Percentiles rank a stretch among this genome's conserved stretches.
phyloP scores from a whole-genome alignment of 768 basidiomycete species.

The Kwoniella botswanensis region DNA sequence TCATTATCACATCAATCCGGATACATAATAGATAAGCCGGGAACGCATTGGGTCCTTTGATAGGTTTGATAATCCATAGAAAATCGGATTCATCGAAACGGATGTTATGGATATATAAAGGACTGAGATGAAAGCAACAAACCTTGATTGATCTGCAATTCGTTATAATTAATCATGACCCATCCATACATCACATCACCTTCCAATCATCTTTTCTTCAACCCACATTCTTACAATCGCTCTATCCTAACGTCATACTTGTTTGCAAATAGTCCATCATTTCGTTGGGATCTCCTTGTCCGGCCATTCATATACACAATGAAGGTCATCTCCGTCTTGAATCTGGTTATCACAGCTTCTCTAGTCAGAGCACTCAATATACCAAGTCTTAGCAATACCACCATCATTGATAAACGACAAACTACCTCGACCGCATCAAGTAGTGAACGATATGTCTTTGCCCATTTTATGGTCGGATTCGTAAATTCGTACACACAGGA shows the following conservation, averaged over 20 bases:
- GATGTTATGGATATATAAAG: neutral
- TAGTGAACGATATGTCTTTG: slow-evolving; percentile 39
- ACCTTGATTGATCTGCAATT: too few species aligned
- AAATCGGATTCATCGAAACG: neutral
- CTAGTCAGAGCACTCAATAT: neutral
- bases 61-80: neutral
- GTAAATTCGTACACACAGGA: slow-evolving; percentile 45
- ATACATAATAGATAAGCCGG: too few species aligned
- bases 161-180: too few species aligned
- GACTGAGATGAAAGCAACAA: neutral
- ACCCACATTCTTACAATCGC: neutral
- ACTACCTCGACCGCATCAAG: neutral
- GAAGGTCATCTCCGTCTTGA: neutral
- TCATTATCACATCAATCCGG: neutral
- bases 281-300: too few species aligned
- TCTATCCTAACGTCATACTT: neutral
- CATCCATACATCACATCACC: too few species aligned
- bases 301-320: neutral
- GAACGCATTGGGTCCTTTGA: neutral
- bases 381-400: neutral
- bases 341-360: neutral
- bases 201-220: too few species aligned
- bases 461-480: slow-evolving; percentile 57
- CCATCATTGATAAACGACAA: neutral
- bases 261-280: neutral